phyloP scores from a whole-genome alignment of 371 early-diverging fungal genomes.

The Circinella umbellata region DNA sequence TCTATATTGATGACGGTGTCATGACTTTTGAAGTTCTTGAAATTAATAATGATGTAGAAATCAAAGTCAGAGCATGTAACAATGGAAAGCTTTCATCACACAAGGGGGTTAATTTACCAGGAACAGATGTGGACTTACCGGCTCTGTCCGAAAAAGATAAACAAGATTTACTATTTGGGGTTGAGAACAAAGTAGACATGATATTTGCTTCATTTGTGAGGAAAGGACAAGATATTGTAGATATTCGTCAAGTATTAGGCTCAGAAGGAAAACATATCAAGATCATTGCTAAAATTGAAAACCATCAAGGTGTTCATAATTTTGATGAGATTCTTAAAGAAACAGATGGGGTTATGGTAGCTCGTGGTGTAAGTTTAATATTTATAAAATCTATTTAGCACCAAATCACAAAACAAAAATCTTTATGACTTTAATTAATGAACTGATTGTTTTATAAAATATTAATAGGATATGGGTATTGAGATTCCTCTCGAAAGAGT shows the following conservation, averaged over 20 bases:
- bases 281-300: slow-evolving; percentile 97
- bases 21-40: slow-evolving; percentile 83
- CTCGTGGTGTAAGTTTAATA: slow-evolving; percentile 78
- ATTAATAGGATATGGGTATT: slow-evolving; percentile 88
- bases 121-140: slow-evolving; percentile 86
- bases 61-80: slow-evolving; percentile 75
- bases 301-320: slow-evolving; percentile 94
- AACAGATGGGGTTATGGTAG: slow-evolving; percentile 99
- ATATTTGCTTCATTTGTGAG: slow-evolving; percentile 98
- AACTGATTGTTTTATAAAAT: too few relatives aligned
- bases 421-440: too few relatives aligned
- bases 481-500: slow-evolving; percentile 95
- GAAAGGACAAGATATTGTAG: slow-evolving; percentile 81
- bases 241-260: slow-evolving; percentile 83
- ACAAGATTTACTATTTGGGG: slow-evolving; percentile 89
- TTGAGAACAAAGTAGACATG: slow-evolving; percentile 93
- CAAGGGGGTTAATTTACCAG: slow-evolving; percentile 94
- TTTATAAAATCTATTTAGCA: background rate
- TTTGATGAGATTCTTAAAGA: slow-evolving; percentile 95
- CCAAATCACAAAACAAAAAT: too few relatives aligned
- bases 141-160: slow-evolving; percentile 96
- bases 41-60: slow-evolving; percentile 36
- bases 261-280: slow-evolving; percentile 84
- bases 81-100: slow-evolving; percentile 75
- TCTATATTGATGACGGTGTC: slow-evolving; percentile 90